Base-by-base conservation (phyloP, 2,329 filamentous ascomycete genomes). In the Penicillium sp. region DNA sequence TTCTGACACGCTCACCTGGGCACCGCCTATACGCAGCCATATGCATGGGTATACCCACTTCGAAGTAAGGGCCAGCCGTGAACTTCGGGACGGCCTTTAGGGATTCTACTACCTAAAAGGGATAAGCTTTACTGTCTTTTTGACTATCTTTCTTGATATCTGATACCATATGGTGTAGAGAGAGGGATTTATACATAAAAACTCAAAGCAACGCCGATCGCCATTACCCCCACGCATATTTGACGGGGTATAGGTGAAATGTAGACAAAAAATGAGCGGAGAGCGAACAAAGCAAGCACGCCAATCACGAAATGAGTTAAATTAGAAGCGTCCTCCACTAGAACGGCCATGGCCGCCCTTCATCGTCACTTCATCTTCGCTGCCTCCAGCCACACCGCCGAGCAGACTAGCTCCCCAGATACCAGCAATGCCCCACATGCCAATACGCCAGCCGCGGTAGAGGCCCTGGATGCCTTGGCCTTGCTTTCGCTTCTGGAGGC, bases 371-470 rank as follows among this genome's bases (percentile, higher is more conserved):
- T 73, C 72, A 14, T 76, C 74, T 42, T 76, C 74, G 27, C 61
- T 67, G 32, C 65, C 64, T 7, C 69, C 71, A 14, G 73, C 60
- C 3, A 71, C 61, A 34, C 71, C 70, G 42, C 77, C 75, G 27
- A 80, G 69, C 32, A 79, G 67, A 45, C 70, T 73, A 56, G 80
- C 75, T 32, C 80, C 79, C 81, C 82, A 83, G 53, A 83, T 77
- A 6, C 82, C 82, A 16, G 81, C 76, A 43, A 84, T 74, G 14
- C 79, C 79, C 80, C 80, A 82, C 71, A 81, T 77, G 9, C 79
- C 79, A 27, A 85, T 76, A 60, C 81, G 76, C 82, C 82, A 85
- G 49, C 82, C 82, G 53, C 82, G 76, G 70, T 83, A 85, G 7
- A 85, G 66, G 6, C 82, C 82, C 55, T 81, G 76, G 31, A 84